These are phyloP conservation scores for Heterobasidion irregulare DNA, from an alignment of 1,284 basidiomycete species.

Conservation along the genomic window DNA sequence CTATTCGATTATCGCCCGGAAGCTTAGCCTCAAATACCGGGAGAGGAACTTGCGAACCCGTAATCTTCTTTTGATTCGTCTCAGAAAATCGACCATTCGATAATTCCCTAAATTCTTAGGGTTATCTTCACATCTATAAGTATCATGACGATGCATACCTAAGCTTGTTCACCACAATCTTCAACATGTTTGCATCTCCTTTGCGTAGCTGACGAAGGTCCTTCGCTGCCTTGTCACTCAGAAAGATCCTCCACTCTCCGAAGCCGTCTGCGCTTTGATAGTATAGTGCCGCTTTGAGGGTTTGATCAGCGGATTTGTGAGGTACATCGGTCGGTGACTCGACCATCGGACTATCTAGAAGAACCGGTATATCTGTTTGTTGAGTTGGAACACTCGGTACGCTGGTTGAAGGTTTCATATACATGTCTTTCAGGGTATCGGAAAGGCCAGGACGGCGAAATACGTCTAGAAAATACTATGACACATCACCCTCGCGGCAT, in stretches of 20 bases:
- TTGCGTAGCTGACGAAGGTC: conserved; percentile 29
- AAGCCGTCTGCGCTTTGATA: conserved; percentile 36
- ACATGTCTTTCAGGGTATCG: not conserved
- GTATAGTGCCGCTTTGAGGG: conserved; percentile 18
- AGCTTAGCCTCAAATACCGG: conserved; percentile 55
- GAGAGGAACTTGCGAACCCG: conserved; percentile 28
- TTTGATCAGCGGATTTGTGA: not conserved
- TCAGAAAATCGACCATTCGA: conserved; percentile 51
- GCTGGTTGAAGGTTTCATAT: not conserved
- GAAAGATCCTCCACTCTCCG: conserved; percentile 40
- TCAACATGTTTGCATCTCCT: conserved; percentile 29
- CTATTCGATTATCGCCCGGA: conserved; percentile 39
- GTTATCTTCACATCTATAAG: too few relatives aligned
- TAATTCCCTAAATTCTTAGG: conserved; percentile 32
- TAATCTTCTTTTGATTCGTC: conserved; percentile 48
- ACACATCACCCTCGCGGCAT: not conserved
- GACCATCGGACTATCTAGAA: not conserved
- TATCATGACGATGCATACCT: conserved; percentile 21
- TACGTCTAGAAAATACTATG: not conserved
- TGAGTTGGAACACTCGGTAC: not conserved
- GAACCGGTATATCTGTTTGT: not conserved
- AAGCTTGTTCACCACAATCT: conserved; percentile 41
- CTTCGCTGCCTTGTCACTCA: conserved; percentile 29
- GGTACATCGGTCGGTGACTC: not conserved
- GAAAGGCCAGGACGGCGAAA: not conserved